phyloP scores from a whole-genome alignment of 2,329 filamentous ascomycete species.

The Penicillium nordicum region DNA sequence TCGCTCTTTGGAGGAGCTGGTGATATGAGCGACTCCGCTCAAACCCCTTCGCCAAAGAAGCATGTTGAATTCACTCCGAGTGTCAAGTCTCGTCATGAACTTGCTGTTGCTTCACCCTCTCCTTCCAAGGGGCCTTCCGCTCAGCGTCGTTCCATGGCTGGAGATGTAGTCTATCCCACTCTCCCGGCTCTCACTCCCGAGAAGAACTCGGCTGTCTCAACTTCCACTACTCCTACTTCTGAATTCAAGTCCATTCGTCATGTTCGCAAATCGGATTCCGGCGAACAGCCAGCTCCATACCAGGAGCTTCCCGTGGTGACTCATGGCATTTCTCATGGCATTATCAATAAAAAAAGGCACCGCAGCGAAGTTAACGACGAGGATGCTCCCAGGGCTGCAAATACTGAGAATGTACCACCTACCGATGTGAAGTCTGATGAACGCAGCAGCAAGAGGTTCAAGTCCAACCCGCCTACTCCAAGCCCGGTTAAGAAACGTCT shows the following conservation, averaged over 20 bases:
- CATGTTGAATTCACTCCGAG: constrained; percentile 76
- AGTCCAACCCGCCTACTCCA: constrained; percentile 32
- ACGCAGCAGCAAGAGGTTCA: constrained; percentile 38
- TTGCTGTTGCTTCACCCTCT: constrained; percentile 39
- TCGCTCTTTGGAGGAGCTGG: constrained; percentile 46
- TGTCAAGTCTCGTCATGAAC: constrained; percentile 50
- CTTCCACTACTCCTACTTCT: constrained; percentile 9
- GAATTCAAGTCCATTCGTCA: constrained; percentile 40
- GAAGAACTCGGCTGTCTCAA: constrained; percentile 18
- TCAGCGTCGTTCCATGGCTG: constrained; percentile 20
- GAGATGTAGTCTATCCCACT: constrained; percentile 37
- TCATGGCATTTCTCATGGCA: constrained; percentile 41
- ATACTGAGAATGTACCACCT: constrained; percentile 35
- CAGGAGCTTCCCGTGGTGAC: constrained; percentile 35
- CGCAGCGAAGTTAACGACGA: constrained; percentile 34
- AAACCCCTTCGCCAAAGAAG: constrained; percentile 71
- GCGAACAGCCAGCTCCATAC: constrained; percentile 18
- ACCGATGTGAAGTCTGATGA: constrained; percentile 21
- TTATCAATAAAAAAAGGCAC: constrained; percentile 41
- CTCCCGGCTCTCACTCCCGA: constrained; percentile 40
- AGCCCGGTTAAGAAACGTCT: constrained; percentile 36
- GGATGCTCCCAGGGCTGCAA: constrained; percentile 8
- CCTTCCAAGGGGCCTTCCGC: constrained; percentile 38
- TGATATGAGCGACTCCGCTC: constrained; percentile 37
- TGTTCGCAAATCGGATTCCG: constrained; percentile 35